Percentiles rank a stretch among this genome's conserved stretches.
phyloP scores from a whole-genome alignment of 2,329 filamentous ascomycete species.

The Domatiomyces catenatus region DNA sequence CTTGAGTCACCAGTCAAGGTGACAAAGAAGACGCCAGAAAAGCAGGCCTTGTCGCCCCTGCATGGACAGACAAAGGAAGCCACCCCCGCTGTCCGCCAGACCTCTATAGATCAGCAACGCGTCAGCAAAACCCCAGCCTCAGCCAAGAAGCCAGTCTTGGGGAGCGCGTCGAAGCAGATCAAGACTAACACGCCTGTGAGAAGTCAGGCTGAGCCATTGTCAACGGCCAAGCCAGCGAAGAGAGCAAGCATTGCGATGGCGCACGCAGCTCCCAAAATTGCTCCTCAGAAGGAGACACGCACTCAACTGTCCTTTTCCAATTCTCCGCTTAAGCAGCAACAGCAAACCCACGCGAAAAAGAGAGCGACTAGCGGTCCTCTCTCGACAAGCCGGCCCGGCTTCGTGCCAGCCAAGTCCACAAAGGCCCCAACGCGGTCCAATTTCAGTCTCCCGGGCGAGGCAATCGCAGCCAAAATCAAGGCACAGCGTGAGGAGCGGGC shows the following conservation, averaged over 20 bases:
- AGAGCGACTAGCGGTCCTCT: slow-evolving; percentile 24
- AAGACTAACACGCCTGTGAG: not conserved
- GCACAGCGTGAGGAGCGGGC: slow-evolving; percentile 34
- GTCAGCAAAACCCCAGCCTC: not conserved
- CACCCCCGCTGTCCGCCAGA: not conserved
- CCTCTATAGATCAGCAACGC: not conserved
- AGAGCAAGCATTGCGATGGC: slow-evolving; percentile 1
- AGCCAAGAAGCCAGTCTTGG: not conserved
- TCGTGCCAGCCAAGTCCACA: slow-evolving; percentile 37
- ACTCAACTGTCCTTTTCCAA: slow-evolving; percentile 12
- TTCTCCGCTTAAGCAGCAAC: slow-evolving; percentile 12
- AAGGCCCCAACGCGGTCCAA: slow-evolving; percentile 36
- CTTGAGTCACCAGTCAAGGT: slow-evolving; percentile 13
- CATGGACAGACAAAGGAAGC: slow-evolving; percentile 11
- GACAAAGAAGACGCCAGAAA: slow-evolving; percentile 5
- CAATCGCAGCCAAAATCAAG: slow-evolving; percentile 37
- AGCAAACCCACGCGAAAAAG: slow-evolving; percentile 24
- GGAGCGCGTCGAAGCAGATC: not conserved
- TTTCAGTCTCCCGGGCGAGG: slow-evolving; percentile 39
- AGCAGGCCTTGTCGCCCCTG: not conserved
- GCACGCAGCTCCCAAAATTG: slow-evolving; percentile 1
- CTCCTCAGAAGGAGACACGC: not conserved
- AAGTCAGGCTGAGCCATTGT: not conserved
- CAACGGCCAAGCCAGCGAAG: not conserved
- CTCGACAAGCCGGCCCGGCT: slow-evolving; percentile 31